Evolutionary conservation across 2,329 filamentous ascomycete genomes (phyloP).

Genomic region (Colletotrichum plurivorum): DNA sequence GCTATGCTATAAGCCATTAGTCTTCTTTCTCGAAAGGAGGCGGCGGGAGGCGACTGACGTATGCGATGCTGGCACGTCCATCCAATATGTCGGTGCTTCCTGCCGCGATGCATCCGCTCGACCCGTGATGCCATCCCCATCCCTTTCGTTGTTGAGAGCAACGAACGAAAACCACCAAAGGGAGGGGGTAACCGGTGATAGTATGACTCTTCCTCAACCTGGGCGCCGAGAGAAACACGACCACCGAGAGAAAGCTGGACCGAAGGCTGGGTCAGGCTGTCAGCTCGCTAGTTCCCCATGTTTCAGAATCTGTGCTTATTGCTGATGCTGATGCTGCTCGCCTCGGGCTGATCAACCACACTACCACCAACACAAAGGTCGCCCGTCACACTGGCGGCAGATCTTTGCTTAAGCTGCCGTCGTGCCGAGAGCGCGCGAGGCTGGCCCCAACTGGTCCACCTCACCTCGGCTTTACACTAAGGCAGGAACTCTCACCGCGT

Average conservation of each 20-base stretch:
- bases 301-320: constrained; percentile 40
- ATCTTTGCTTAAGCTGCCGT: constrained; percentile 24
- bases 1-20: too few species aligned
- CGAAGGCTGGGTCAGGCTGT: background rate
- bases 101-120: background rate
- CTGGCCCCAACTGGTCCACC: constrained; percentile 2
- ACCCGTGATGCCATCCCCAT: background rate
- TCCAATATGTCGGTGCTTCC: background rate
- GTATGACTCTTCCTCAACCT: constrained; percentile 2
- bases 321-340: constrained; percentile 38
- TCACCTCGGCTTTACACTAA: constrained; percentile 20
- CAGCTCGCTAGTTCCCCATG: background rate
- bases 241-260: constrained; percentile 12
- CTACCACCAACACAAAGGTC: constrained; percentile 10
- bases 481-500: constrained; percentile 29
- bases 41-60: constrained; percentile 3
- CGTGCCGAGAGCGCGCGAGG: constrained; percentile 29
- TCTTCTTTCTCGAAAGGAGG: background rate
- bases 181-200: background rate
- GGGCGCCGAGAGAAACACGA: constrained; percentile 11
- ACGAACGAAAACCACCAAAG: background rate
- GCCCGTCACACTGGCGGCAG: constrained; percentile 15
- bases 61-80: constrained; percentile 9
- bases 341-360: constrained; percentile 30
- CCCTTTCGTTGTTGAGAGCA: too few species aligned